phyloP scores from a whole-genome alignment of 495 filamentous ascomycete genomes.

The Lasiosphaeria hispida region DNA sequence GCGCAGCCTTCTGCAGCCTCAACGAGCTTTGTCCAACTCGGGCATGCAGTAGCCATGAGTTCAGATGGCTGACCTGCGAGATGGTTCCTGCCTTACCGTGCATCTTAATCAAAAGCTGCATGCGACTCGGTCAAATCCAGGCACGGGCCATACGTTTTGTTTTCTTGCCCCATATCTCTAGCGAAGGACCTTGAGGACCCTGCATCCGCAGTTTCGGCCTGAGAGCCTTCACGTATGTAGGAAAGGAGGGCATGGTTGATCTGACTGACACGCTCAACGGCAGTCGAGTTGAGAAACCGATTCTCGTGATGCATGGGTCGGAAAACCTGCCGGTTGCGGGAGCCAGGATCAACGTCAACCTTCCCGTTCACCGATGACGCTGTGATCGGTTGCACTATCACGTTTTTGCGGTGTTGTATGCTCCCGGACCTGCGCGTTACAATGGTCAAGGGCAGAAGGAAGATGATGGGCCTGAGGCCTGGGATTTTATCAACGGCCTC shows the following conservation, averaged over 20 bases:
- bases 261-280: background rate
- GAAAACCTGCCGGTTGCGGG: too few species aligned
- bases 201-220: background rate
- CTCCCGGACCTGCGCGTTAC: slow-evolving; percentile 6
- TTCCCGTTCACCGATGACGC: too few species aligned
- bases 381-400: background rate
- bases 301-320: too few species aligned
- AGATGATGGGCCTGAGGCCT: too few species aligned
- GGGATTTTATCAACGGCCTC: background rate
- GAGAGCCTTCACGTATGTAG: background rate
- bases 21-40: slow-evolving; percentile 6
- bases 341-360: too few species aligned
- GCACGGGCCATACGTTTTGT: slow-evolving; percentile 13
- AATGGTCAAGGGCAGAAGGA: too few species aligned
- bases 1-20: background rate
- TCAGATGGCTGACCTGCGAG: slow-evolving; percentile 4
- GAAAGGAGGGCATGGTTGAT: background rate
- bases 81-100: slow-evolving; percentile 11
- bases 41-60: slow-evolving; percentile 8
- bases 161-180: background rate
- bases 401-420: slow-evolving; percentile 1
- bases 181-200: slow-evolving; percentile 18
- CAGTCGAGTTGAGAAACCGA: background rate
- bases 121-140: slow-evolving; percentile 13
- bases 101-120: slow-evolving; percentile 18